Evolutionary conservation across 805 yeast genomes (phyloP).

Genomic region (Metschnikowia matae): DNA sequence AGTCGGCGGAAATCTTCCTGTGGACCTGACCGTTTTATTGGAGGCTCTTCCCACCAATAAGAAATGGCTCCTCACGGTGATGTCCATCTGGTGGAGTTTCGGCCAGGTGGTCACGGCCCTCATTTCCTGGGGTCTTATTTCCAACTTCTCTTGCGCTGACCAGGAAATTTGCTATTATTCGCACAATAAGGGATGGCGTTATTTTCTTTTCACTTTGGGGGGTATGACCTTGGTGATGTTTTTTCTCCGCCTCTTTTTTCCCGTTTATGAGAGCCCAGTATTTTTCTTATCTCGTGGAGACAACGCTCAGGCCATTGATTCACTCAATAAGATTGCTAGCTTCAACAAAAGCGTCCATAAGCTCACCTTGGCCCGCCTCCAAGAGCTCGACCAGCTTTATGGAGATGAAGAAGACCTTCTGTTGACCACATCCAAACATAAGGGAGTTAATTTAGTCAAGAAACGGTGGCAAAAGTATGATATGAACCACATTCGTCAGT

Average conservation of each 20-base stretch:
- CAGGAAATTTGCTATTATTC: constrained; percentile 34
- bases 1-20: constrained; percentile 26
- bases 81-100: constrained; percentile 31
- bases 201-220: constrained; percentile 45
- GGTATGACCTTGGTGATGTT: constrained; percentile 43
- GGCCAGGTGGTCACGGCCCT: constrained; percentile 20
- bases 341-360: constrained; percentile 40
- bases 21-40: constrained; percentile 24
- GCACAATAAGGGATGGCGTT: constrained; percentile 60
- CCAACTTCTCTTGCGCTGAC: constrained; percentile 13
- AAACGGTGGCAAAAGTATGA: constrained; percentile 20
- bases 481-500: constrained; percentile 37
- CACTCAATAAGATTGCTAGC: constrained; percentile 42
- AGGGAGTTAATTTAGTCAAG: background rate
- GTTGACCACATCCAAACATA: constrained; percentile 5
- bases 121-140: constrained; percentile 16
- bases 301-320: constrained; percentile 46
- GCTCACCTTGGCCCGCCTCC: constrained; percentile 45
- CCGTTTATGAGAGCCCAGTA: constrained; percentile 54
- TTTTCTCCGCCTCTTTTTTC: constrained; percentile 30
- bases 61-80: constrained; percentile 23
- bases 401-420: background rate
- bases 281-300: constrained; percentile 50
- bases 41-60: constrained; percentile 23
- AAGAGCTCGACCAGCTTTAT: constrained; percentile 38